Conservation (phyloP, 805 yeast species). For the Ogataea pilisensis region DNA sequence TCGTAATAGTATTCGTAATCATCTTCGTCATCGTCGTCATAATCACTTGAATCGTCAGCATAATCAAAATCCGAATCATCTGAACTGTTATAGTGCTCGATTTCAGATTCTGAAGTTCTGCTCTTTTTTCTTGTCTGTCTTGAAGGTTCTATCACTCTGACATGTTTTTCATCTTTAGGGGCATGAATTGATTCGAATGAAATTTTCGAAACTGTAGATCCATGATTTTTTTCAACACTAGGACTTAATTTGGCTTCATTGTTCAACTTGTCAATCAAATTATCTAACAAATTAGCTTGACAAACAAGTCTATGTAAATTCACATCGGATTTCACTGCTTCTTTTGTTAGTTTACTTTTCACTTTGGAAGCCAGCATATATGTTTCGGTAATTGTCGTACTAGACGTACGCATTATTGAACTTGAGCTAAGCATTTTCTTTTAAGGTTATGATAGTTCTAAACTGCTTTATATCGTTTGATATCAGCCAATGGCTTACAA, state of each 20-base stretch:
- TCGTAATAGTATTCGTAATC: slow-evolving; percentile 18
- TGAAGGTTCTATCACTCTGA: slow-evolving; percentile 13
- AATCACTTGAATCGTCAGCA: slow-evolving; percentile 23
- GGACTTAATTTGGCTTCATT: slow-evolving; percentile 28
- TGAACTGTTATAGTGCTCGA: slow-evolving; percentile 4
- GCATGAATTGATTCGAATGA: slow-evolving; percentile 16
- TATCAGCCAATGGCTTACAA: too few species aligned
- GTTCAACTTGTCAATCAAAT: slow-evolving; percentile 50
- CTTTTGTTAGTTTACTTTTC: slow-evolving; percentile 56
- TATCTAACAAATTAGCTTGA: slow-evolving; percentile 70
- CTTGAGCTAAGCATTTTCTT: neutral
- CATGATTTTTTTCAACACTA: slow-evolving; percentile 14
- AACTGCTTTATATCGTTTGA: too few species aligned
- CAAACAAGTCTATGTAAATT: slow-evolving; percentile 55
- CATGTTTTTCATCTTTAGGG: slow-evolving; percentile 12
- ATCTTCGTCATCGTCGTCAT: slow-evolving; percentile 19
- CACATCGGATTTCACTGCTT: slow-evolving; percentile 55
- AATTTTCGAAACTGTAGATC: slow-evolving; percentile 17
- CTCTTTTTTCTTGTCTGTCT: slow-evolving; percentile 6
- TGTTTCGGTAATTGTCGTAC: slow-evolving; percentile 37
- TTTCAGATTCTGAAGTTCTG: slow-evolving; percentile 7
- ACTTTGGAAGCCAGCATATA: slow-evolving; percentile 63
- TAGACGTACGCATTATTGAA: neutral
- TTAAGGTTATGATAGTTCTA: neutral
- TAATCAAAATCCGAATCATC: slow-evolving; percentile 18